Evolutionary conservation across 225 moss, liverwort and hornwort genomes (phyloP), one percentile per base, ranked within the genome.

Genomic region (Pseudisothecium myosuroides): DNA sequence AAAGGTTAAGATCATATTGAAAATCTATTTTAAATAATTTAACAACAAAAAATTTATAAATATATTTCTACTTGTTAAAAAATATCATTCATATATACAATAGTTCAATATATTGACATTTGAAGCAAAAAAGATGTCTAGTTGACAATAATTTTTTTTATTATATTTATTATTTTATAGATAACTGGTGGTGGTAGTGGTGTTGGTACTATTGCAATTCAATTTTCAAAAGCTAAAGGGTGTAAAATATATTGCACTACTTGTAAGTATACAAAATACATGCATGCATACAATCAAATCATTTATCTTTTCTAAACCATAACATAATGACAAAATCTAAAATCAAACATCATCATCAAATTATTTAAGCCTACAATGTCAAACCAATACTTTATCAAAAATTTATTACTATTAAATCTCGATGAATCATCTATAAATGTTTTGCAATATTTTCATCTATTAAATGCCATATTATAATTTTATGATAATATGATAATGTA

Each of bases 121-220:
- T 17, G 24, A 66, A 83, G 15, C 5, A 15, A 56, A 37, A 34
- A 17, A 23, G 10, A 23, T 78, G 6, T 47, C 10, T 11, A 84
- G 14, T 7, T 29, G 54, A 19, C 26, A 9, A 3, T 67, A 26
- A 41, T 49, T 68, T 7, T 18, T 34, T 59, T 15, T 2, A 60
- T 16, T 28, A 7, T 23, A 39, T 8, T 82, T 4, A 20, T 41
- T 68, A 0, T 52, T 52, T 58, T 85, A 28, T 83, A 95, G 94
- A 85, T 94, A 76, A 93, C 92, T 16, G 91, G 86, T 83, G 95
- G 95, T 65, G 89, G 17, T 73, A 90, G 94, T 88, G 91, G 92
- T 49, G 66, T 94, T 88, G 94, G 95, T 15, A 91, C 94, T 47
- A 43, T 95, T 72, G 93, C 95, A n/a, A 95, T 95, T 88, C 95